Evolutionary conservation across 371 early-diverging fungal species (phyloP).

Genomic region (Cokeromyces recurvatus): DNA sequence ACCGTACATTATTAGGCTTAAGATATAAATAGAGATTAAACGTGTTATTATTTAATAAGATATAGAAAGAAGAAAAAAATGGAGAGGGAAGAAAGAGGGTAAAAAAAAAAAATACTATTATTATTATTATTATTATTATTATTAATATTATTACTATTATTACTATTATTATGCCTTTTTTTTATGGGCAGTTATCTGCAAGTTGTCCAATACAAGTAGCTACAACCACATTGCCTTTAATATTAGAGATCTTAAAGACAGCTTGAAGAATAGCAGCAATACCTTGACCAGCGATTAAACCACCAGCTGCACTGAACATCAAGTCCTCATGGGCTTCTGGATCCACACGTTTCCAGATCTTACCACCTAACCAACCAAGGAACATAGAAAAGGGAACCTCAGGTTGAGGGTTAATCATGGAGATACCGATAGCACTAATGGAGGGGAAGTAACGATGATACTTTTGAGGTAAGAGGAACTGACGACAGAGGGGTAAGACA

Average conservation of each 20-base stretch:
- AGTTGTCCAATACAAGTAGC: constrained; percentile 33
- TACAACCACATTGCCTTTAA: constrained; percentile 17
- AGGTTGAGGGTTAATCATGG: constrained; percentile 59
- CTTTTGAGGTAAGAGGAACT: constrained; percentile 48
- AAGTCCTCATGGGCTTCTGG: constrained; percentile 42
- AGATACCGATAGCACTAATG: constrained; percentile 65
- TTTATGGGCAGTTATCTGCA: constrained; percentile 30
- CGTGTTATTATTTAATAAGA: too few species aligned
- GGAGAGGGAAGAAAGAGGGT: too few species aligned
- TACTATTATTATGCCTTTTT: too few species aligned
- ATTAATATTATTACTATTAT: too few species aligned
- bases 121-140: too few species aligned
- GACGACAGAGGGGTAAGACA: constrained; percentile 43
- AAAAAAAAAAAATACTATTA: too few species aligned
- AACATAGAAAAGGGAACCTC: constrained; percentile 59
- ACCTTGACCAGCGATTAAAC: constrained; percentile 75
- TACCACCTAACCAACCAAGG: constrained; percentile 49
- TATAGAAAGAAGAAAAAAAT: too few species aligned
- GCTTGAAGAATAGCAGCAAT: constrained; percentile 65
- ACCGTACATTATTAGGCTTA: too few species aligned
- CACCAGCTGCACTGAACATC: constrained; percentile 59
- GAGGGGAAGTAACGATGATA: constrained; percentile 57
- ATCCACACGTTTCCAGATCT: constrained; percentile 49
- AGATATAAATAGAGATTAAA: too few species aligned
- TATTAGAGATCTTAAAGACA: constrained; percentile 40